phyloP scores from a whole-genome alignment of 169 alveolate genomes.

The Plasmodium falciparum region DNA sequence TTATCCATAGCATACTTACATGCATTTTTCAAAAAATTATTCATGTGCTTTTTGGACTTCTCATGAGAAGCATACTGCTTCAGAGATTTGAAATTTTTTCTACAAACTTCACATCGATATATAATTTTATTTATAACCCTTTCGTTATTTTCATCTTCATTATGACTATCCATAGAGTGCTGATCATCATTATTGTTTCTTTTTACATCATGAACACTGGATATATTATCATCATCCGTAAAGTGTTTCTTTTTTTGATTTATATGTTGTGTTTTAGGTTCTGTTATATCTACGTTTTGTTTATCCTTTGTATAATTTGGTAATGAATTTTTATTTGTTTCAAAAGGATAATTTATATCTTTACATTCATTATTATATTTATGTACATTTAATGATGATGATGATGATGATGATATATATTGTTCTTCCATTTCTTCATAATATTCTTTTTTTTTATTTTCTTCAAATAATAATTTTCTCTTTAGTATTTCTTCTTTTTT shows the following conservation, averaged over 20 bases:
- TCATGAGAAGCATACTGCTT: conserved; percentile 81
- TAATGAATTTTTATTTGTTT: background rate
- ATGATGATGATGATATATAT: background rate
- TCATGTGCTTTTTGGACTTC: conserved; percentile 82
- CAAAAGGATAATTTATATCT: background rate
- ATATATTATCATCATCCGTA: background rate
- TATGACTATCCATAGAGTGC: background rate
- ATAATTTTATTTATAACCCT: conserved; percentile 32
- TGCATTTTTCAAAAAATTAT: conserved; percentile 53
- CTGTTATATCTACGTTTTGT: background rate
- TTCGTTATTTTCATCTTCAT: background rate
- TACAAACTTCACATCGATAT: conserved; percentile 82
- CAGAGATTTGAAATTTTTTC: conserved; percentile 80
- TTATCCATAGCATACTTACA: background rate
- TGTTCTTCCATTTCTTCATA: conserved; percentile 70
- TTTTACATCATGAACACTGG: background rate
- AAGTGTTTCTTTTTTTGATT: background rate
- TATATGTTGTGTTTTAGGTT: no score
- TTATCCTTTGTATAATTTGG: background rate
- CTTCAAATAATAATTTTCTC: conserved; percentile 31
- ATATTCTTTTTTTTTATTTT: conserved; percentile 64
- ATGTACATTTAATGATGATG: no score
- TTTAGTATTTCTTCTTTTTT: conserved; percentile 16
- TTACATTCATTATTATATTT: background rate
- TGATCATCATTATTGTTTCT: background rate